Base-by-base conservation (phyloP, 2,329 filamentous ascomycete species). In the Fusarium nelsonii region DNA sequence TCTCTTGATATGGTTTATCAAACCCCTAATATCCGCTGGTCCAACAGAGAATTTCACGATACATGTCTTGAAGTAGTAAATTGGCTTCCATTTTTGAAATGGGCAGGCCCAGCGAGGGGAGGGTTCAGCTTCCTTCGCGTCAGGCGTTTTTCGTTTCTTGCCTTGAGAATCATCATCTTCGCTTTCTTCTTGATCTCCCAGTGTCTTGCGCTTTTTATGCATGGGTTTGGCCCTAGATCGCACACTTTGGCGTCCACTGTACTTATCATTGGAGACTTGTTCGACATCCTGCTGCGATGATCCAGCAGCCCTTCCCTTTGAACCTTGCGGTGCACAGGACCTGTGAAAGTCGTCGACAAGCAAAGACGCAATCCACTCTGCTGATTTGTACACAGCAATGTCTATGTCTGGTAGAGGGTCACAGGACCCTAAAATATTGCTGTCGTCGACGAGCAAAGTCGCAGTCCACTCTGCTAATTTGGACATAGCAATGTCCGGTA, bases 341-440 rank as follows among this genome's bases (percentile, higher is more conserved):
- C 64, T 62, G 16, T 26, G 3, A 10, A 40, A 62, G 15, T 54
- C 3, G 3, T 67, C 56, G 4, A 50, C 3, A 28, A 66, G 36
- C n/a, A 14, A 5, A 8, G 45, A 32, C 2, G 52, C 15, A 3
- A 41, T 4, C 6, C 9, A 18, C 0, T 55, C 30, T 11, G 43
- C 7, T 2, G 1, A 37, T 2, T 32, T 10, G 1, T 49, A 8
- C 9, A 15, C 3, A 10, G 20, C 20, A 9, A 53, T 16, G 3
- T 11, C 6, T 3, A 4, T 23, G 23, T n/a, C n/a, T n/a, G n/a
- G n/a, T n/a, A 23, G 5, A 23, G 23, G 5, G 23, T 23, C 23
- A 5, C 23, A 23, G 23, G 23, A 23, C 23, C 5, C 23, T 23
- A 23, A 3, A 23, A 5, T 23, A 23, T 23, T 23, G 23, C 23